Conservation (phyloP, 495 filamentous ascomycete genomes). For the Sporormia fimetaria region DNA sequence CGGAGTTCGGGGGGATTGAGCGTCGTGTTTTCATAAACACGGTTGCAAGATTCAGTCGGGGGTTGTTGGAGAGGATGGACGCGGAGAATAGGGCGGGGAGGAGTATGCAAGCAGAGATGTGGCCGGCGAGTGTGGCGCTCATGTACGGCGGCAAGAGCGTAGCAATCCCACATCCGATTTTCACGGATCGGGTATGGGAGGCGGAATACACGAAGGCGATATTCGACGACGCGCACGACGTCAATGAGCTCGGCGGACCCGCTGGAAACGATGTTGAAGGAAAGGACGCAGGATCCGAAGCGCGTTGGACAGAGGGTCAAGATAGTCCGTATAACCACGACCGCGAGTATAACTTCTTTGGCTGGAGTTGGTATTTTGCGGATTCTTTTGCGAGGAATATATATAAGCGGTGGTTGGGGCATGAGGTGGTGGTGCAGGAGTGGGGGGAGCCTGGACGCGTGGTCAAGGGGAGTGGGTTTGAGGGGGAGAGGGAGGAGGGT, state of each 20-base stretch:
- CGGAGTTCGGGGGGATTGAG: constrained; percentile 37
- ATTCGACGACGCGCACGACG: constrained; percentile 49
- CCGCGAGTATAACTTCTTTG: constrained; percentile 44
- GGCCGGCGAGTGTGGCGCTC: constrained; percentile 50
- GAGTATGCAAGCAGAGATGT: constrained; percentile 59
- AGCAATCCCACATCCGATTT: constrained; percentile 59
- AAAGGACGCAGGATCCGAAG: constrained; percentile 17
- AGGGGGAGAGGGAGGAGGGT: constrained; percentile 42
- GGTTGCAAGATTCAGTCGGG: constrained; percentile 50
- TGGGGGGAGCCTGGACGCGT: constrained; percentile 13
- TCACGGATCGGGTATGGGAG: constrained; percentile 50
- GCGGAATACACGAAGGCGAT: constrained; percentile 43
- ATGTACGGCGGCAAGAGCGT: constrained; percentile 64
- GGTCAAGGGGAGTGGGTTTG: constrained; percentile 15
- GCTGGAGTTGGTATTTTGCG: constrained; percentile 49
- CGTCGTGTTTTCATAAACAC: constrained; percentile 57
- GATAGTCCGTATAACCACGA: constrained; percentile 33
- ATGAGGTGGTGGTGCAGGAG: constrained; percentile 19
- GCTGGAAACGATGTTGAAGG: constrained; percentile 18
- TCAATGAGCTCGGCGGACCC: constrained; percentile 38
- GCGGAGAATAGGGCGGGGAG: constrained; percentile 49
- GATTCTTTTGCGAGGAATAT: constrained; percentile 43
- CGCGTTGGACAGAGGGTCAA: constrained; percentile 25
- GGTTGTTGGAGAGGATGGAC: constrained; percentile 52
- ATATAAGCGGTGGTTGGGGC: constrained; percentile 53